Percentiles rank a stretch among this genome's conserved stretches.
These are phyloP conservation scores for Cladosporium sp. DNA, from an alignment of 2,329 filamentous ascomycete species.

Conservation along the genomic window DNA sequence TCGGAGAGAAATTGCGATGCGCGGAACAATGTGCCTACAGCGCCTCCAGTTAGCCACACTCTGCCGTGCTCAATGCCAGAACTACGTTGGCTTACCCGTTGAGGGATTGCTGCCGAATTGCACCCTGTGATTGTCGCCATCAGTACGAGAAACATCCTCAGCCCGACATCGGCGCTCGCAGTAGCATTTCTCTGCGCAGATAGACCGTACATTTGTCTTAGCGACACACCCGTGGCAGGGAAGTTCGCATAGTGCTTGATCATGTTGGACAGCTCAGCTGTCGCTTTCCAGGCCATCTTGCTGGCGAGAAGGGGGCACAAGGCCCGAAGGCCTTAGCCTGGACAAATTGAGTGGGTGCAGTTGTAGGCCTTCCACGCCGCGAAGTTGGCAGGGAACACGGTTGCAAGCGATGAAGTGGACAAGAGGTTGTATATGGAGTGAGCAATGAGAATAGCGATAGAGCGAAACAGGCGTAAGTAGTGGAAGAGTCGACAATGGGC, in stretches of 20 bases:
- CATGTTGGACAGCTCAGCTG: constrained; percentile 88
- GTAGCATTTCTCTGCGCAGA: constrained; percentile 43
- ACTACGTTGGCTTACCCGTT: constrained; percentile 61
- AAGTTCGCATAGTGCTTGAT: constrained; percentile 97
- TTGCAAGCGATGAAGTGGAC: neutral
- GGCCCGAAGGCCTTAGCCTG: constrained; percentile 19
- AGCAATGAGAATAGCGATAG: neutral
- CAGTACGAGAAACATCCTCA: constrained; percentile 59
- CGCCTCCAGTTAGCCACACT: neutral
- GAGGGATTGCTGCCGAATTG: constrained; percentile 96
- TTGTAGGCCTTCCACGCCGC: neutral
- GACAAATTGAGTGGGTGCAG: neutral
- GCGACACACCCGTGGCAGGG: constrained; percentile 90
- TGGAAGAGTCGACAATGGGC: neutral
- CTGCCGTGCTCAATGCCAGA: neutral
- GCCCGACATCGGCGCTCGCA: constrained; percentile 5
- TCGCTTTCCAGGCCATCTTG: constrained; percentile 69
- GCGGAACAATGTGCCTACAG: constrained; percentile 84
- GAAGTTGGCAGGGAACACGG: neutral
- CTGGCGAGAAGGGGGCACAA: constrained; percentile 2
- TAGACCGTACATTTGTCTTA: constrained; percentile 99
- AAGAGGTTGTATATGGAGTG: neutral
- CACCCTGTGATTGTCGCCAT: constrained; percentile 49
- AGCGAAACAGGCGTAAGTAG: neutral
- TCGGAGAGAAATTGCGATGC: constrained; percentile 98